Evolutionary conservation across 176 grass and related monocot species (phyloP).

Genomic region (Bothriochloa decipiens): DNA sequence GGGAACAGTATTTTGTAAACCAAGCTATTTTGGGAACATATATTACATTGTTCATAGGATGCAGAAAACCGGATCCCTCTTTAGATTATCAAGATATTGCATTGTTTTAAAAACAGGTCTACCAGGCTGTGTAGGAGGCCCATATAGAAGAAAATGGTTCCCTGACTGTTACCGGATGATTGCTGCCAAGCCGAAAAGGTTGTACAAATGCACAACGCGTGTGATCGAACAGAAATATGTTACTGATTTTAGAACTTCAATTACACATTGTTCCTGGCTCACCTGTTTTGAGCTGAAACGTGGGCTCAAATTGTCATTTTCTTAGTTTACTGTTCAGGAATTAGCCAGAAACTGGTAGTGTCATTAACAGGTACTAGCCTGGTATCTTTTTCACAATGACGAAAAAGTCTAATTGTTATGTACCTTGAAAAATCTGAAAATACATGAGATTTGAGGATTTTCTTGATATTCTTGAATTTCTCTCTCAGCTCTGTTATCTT

Average conservation of each 20-base stretch:
- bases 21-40: constrained; percentile 5
- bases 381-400: constrained; percentile 3
- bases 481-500: constrained; percentile 99
- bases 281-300: constrained; percentile 15
- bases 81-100: neutral
- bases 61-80: neutral
- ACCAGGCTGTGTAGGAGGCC: neutral
- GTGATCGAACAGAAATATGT: neutral
- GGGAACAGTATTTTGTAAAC: constrained; percentile 28
- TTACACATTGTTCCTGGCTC: neutral
- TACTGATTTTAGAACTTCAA: neutral
- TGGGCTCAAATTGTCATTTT: constrained; percentile 12
- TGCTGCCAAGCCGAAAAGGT: neutral
- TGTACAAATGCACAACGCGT: neutral
- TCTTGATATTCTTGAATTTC: constrained; percentile 99
- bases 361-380: neutral
- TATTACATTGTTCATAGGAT: constrained; percentile 1
- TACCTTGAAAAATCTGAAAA: constrained; percentile 99
- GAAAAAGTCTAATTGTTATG: constrained; percentile 23
- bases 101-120: neutral
- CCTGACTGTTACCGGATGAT: neutral
- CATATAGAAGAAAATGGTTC: neutral
- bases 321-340: constrained; percentile 20
- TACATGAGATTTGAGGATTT: constrained; percentile 98
- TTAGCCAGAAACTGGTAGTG: neutral